Percentiles rank a stretch among this genome's conserved stretches.
These are phyloP conservation scores for Incumbomyces delicatus DNA, from an alignment of 2,329 filamentous ascomycete species.

Conservation along the genomic window DNA sequence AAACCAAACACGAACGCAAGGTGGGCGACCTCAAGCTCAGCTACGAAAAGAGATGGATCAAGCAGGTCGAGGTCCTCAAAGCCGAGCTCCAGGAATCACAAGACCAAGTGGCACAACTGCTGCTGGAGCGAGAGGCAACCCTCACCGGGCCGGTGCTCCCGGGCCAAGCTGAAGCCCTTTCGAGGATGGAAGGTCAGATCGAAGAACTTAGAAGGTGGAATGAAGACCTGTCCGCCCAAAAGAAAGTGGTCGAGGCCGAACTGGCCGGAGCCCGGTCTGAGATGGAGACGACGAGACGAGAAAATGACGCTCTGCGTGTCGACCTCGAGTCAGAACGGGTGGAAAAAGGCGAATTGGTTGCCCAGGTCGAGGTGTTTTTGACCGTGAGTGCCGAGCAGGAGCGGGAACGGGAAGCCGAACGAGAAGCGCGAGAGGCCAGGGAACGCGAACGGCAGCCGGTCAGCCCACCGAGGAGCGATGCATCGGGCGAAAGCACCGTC, in stretches of 20 bases:
- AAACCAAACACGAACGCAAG: constrained; percentile 94
- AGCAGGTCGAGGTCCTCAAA: constrained; percentile 73
- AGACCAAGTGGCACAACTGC: constrained; percentile 66
- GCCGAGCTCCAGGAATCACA: constrained; percentile 56
- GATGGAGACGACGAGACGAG: constrained; percentile 56
- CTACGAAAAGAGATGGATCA: constrained; percentile 81
- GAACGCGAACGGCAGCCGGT: constrained; percentile 15
- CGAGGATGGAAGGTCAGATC: constrained; percentile 37
- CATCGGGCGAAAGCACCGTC: constrained; percentile 15
- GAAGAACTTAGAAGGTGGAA: constrained; percentile 31
- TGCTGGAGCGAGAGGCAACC: constrained; percentile 54
- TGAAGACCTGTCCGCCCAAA: constrained; percentile 56
- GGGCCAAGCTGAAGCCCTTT: constrained; percentile 22
- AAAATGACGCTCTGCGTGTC: constrained; percentile 55
- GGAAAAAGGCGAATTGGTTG: constrained; percentile 40
- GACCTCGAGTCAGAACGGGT: constrained; percentile 46
- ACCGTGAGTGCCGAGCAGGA: constrained; percentile 29
- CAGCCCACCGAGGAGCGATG: constrained; percentile 20
- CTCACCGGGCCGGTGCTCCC: constrained; percentile 46
- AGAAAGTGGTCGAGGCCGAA: constrained; percentile 62
- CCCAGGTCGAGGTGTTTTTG: constrained; percentile 37
- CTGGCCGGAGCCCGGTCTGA: constrained; percentile 67
- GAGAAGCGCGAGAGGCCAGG: constrained; percentile 1
- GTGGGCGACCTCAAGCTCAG: constrained; percentile 75
- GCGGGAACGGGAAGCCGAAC: constrained; percentile 5